Evolutionary conservation across 2,329 filamentous ascomycete species (phyloP).

Genomic region (Botrytis cinerea): DNA sequence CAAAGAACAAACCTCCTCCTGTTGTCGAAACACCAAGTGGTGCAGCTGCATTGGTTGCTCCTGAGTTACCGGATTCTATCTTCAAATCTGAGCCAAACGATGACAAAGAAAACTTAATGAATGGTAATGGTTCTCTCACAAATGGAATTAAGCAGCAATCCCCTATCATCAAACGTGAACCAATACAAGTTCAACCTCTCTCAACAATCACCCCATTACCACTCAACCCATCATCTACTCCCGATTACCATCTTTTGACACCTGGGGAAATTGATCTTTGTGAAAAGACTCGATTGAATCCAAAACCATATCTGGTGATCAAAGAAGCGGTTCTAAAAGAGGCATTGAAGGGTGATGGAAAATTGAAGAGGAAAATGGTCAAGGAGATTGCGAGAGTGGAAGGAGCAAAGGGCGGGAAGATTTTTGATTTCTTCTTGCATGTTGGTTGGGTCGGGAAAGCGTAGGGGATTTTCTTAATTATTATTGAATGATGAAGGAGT

Average conservation of each 20-base stretch:
- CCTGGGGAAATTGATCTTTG: conserved; percentile 85
- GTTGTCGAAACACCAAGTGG: conserved; percentile 71
- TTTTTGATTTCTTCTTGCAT: conserved; percentile 95
- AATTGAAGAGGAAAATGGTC: conserved; percentile 90
- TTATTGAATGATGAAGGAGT: neutral
- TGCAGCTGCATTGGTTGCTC: conserved; percentile 73
- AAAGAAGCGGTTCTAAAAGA: conserved; percentile 93
- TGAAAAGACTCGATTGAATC: conserved; percentile 78
- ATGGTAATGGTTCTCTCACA: conserved; percentile 42
- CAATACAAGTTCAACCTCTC: conserved; percentile 54
- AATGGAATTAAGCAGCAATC: conserved; percentile 52
- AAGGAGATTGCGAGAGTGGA: conserved; percentile 84
- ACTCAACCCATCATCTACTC: conserved; percentile 58
- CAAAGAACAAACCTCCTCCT: conserved; percentile 64
- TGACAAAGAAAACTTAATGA: conserved; percentile 47
- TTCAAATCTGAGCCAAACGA: conserved; percentile 42
- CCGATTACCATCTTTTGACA: conserved; percentile 83
- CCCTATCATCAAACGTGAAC: conserved; percentile 45
- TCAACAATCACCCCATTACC: conserved; percentile 48
- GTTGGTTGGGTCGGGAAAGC: conserved; percentile 90
- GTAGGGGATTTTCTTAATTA: neutral
- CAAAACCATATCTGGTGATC: conserved; percentile 92
- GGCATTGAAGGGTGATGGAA: conserved; percentile 83
- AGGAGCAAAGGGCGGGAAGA: conserved; percentile 76
- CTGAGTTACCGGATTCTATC: conserved; percentile 61